A percentile compares a stretch with the other conserved stretches of the same genome.
phyloP scores from a whole-genome alignment of 2,329 filamentous ascomycete genomes.

The Apiospora malaysiana region DNA sequence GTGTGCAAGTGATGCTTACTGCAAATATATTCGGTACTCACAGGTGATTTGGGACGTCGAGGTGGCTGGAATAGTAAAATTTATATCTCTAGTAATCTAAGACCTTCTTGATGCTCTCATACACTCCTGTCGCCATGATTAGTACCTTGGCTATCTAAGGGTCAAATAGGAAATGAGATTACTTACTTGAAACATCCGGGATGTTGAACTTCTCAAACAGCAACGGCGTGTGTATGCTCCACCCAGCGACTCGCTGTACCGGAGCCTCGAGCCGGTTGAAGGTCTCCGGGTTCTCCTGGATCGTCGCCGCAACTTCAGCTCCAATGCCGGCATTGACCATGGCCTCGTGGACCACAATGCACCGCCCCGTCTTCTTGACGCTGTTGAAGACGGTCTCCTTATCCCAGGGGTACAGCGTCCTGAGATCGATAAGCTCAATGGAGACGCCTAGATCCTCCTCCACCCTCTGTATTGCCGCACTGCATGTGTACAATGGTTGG shows the following conservation, averaged over 20 bases:
- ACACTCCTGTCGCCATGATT: conserved; percentile 61
- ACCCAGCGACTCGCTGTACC: conserved; percentile 84
- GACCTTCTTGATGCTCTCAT: conserved; percentile 71
- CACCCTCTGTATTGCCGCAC: conserved; percentile 75
- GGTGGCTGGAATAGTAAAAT: neutral
- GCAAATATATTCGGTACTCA: neutral
- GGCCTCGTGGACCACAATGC: conserved; percentile 88
- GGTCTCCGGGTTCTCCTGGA: conserved; percentile 78
- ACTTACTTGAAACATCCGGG: conserved; percentile 87
- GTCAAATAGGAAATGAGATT: conserved; percentile 18
- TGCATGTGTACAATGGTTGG: conserved; percentile 85
- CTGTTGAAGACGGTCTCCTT: conserved; percentile 79
- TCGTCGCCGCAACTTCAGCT: conserved; percentile 85
- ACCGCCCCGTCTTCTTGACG: conserved; percentile 84
- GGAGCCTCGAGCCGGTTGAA: conserved; percentile 87
- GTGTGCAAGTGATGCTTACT: too few species aligned
- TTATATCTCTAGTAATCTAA: conserved; percentile 61
- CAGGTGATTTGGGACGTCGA: too few species aligned
- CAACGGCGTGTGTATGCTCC: conserved; percentile 83
- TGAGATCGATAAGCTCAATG: conserved; percentile 84
- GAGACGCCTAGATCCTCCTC: conserved; percentile 77
- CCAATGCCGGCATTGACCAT: conserved; percentile 91
- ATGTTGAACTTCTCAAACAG: conserved; percentile 81
- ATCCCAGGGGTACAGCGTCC: conserved; percentile 93
- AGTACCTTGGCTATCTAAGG: conserved; percentile 29